Evolutionary conservation across 2,329 filamentous ascomycete species (phyloP).

Genomic region (Onygena corvina): DNA sequence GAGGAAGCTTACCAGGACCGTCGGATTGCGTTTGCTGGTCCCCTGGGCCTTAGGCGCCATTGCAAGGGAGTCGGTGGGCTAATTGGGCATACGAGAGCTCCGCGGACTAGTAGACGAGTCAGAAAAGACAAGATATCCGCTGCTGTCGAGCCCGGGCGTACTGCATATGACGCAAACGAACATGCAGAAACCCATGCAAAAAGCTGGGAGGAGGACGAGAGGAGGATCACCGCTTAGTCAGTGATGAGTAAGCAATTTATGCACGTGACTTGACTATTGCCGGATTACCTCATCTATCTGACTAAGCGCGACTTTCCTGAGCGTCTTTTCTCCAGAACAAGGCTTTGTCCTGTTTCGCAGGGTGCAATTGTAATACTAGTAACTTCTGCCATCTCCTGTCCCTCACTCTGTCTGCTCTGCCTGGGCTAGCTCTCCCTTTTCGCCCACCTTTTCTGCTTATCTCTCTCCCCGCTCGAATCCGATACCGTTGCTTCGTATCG

Average conservation of each 20-base stretch:
- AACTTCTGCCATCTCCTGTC: too few species aligned
- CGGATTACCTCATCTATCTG: not conserved
- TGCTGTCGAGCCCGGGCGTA: not conserved
- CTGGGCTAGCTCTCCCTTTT: too few species aligned
- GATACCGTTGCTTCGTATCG: too few species aligned
- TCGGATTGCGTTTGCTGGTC: slow-evolving; percentile 31
- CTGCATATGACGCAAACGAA: slow-evolving; percentile 6
- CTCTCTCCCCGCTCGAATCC: not conserved
- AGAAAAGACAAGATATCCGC: not conserved
- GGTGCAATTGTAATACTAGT: too few species aligned
- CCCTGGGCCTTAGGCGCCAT: slow-evolving; percentile 13
- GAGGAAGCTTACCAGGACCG: slow-evolving; percentile 30
- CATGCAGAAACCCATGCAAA: slow-evolving; percentile 2
- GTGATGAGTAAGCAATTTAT: not conserved
- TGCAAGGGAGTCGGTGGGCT: not conserved
- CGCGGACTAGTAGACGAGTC: not conserved
- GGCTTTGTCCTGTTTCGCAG: too few species aligned
- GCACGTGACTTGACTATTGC: not conserved
- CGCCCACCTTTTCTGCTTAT: too few species aligned
- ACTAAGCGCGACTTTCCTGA: not conserved
- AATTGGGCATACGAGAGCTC: not conserved
- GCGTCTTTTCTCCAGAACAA: too few species aligned
- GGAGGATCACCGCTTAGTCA: not conserved
- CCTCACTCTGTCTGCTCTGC: too few species aligned
- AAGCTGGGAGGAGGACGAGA: not conserved